A percentile compares a stretch with the other conserved stretches of the same genome.
Evolutionary conservation across 2,329 filamentous ascomycete genomes (phyloP).

Genomic region (Claviceps spartinae): DNA sequence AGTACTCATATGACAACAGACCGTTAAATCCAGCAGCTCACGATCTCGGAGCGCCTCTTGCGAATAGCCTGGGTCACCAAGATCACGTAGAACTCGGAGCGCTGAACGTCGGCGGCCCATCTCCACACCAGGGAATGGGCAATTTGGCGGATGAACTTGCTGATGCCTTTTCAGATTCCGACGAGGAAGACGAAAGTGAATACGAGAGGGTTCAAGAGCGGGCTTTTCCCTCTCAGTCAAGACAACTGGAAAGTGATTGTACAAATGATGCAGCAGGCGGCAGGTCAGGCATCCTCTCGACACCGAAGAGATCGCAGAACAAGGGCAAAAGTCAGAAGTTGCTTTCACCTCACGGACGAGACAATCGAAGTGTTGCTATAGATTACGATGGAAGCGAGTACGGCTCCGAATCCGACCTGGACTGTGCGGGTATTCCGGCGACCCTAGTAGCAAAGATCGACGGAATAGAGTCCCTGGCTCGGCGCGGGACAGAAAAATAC

Average conservation of each 20-base stretch:
- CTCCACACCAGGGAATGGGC: constrained; percentile 46
- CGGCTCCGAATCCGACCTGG: constrained; percentile 57
- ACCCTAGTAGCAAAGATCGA: constrained; percentile 57
- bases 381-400: constrained; percentile 64
- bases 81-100: constrained; percentile 33
- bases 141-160: constrained; percentile 73
- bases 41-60: constrained; percentile 35
- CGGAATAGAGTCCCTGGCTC: constrained; percentile 55
- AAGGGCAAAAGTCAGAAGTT: constrained; percentile 29
- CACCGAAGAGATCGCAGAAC: constrained; percentile 21
- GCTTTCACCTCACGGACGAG: constrained; percentile 28
- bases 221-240: background rate
- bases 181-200: constrained; percentile 47
- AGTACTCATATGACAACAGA: constrained; percentile 32
- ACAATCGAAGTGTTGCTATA: constrained; percentile 39
- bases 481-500: constrained; percentile 51
- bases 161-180: constrained; percentile 55
- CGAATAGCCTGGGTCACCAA: constrained; percentile 34
- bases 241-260: background rate
- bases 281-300: constrained; percentile 9
- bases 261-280: constrained; percentile 1
- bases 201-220: constrained; percentile 24
- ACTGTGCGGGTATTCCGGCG: constrained; percentile 52
- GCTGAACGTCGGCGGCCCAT: constrained; percentile 28
- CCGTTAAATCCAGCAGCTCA: constrained; percentile 38